Base-by-base conservation (phyloP, 176 grass and related monocot genomes). In the Triticum dicoccoides region DNA sequence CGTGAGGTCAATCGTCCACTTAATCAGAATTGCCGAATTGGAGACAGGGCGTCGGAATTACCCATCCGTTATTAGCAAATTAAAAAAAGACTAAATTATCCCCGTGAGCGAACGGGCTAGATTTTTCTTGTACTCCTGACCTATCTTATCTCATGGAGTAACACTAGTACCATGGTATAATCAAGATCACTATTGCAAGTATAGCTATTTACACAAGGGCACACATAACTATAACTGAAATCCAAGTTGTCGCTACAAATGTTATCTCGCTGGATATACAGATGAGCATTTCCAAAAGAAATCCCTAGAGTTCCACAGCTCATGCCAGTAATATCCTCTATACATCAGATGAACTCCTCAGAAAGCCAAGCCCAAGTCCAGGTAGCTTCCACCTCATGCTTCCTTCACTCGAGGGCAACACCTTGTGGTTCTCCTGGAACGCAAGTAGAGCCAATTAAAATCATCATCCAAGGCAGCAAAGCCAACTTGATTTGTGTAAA, bases 391-490 rank as follows among this genome's bases (percentile, higher is more conserved):
- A 56, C 38, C 87, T 15, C 9, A 2, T 61, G 33, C 66, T 51
- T 38, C 44, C 70, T 62, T 63, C 21, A 6, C 65, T 61, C 6
- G 37, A 63, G 10, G 14, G 52, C 2, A 17, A 11, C 10, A 6
- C 17, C 20, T 8, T 58, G 34, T 11, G 80, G 2, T 44, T 63
- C 25, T 88, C 51, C 86, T 88, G 49, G 51, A 78, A 49, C 42
- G 71, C 49, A 33, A 83, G 14, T 4, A 72, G 7, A 37, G 11
- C 42, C 66, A 13, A 4, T 77, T 32, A 32, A 29, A 80, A 30
- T 20, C 24, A n/a, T 81, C 23, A 63, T 56, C 2, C 13, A 74
- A n/a, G 14, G 41, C 42, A 37, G 8, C 15, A 49, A 21, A 49
- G 23, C 12, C 1, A 42, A 81, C 39, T 33, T 27, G 30, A 32